Percentiles rank a stretch among this genome's conserved stretches.
Evolutionary conservation across 2,329 filamentous ascomycete genomes (phyloP).

Genomic region (Cercospora janseana): DNA sequence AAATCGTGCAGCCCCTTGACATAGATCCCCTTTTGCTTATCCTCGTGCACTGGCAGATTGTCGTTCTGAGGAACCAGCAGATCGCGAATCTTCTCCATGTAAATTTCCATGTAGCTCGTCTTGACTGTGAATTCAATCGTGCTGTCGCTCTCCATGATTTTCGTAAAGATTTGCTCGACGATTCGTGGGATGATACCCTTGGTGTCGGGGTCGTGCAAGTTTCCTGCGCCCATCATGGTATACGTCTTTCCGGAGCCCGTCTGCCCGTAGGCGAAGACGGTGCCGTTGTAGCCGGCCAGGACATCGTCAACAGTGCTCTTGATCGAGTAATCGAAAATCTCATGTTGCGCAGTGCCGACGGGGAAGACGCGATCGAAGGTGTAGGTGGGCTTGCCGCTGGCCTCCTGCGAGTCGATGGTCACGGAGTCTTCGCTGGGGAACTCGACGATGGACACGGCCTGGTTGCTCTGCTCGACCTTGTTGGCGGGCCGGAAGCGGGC

Average conservation of each 20-base stretch:
- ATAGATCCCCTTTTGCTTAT: slow-evolving; percentile 93
- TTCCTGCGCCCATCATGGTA: slow-evolving; percentile 89
- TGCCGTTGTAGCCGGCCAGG: slow-evolving; percentile 97
- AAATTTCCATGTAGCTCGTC: slow-evolving; percentile 99
- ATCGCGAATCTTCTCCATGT: slow-evolving; percentile 98
- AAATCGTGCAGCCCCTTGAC: slow-evolving; percentile 93
- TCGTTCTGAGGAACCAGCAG: slow-evolving; percentile 88
- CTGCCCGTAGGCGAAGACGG: slow-evolving; percentile 97
- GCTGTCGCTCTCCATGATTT: slow-evolving; percentile 84
- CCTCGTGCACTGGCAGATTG: slow-evolving; percentile 95
- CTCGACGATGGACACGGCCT: slow-evolving; percentile 85
- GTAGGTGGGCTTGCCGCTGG: slow-evolving; percentile 63
- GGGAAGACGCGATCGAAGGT: slow-evolving; percentile 98
- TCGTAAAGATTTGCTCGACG: slow-evolving; percentile 94
- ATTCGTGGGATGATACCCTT: slow-evolving; percentile 97
- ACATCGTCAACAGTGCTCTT: slow-evolving; percentile 95
- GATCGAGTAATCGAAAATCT: slow-evolving; percentile 98
- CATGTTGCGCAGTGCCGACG: slow-evolving; percentile 83
- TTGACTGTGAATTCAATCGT: slow-evolving; percentile 98
- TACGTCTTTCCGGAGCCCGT: slow-evolving; percentile 98
- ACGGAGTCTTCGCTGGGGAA: slow-evolving; percentile 91
- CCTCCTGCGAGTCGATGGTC: slow-evolving; percentile 80
- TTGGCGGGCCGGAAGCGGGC: slow-evolving; percentile 98
- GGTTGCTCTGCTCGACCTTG: slow-evolving; percentile 83
- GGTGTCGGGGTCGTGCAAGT: slow-evolving; percentile 83